These are phyloP conservation scores for Phialemonium atrogriseum DNA, from an alignment of 2,329 filamentous ascomycete species.

Conservation along the genomic window DNA sequence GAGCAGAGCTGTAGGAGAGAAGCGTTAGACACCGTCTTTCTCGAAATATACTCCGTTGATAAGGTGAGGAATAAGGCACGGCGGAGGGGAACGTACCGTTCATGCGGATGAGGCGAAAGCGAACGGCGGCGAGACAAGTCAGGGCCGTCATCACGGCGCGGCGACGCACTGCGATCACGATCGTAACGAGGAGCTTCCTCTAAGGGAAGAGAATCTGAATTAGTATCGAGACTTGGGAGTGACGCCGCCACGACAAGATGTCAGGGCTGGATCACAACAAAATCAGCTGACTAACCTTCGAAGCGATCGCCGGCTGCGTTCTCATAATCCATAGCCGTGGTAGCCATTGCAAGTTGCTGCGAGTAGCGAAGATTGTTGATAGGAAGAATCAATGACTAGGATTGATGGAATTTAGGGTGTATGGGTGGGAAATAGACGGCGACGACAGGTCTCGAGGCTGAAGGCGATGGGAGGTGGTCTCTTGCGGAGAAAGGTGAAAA, in stretches of 20 bases:
- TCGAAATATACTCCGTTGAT: slow-evolving; percentile 3
- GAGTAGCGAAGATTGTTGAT: slow-evolving; percentile 7
- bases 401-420: too few relatives aligned
- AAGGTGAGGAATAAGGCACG: too few relatives aligned
- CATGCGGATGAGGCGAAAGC: slow-evolving; percentile 47
- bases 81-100: slow-evolving; percentile 28
- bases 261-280: too few relatives aligned
- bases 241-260: too few relatives aligned
- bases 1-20: slow-evolving; percentile 17
- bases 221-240: background rate
- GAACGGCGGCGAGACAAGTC: slow-evolving; percentile 50
- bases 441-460: too few relatives aligned
- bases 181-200: slow-evolving; percentile 60
- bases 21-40: background rate
- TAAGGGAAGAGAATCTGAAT: slow-evolving; percentile 18
- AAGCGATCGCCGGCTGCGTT: slow-evolving; percentile 59
- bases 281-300: slow-evolving; percentile 54
- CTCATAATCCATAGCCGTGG: slow-evolving; percentile 63
- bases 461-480: too few relatives aligned
- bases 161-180: slow-evolving; percentile 58
- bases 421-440: too few relatives aligned
- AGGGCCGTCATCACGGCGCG: slow-evolving; percentile 55
- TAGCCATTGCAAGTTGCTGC: slow-evolving; percentile 40
- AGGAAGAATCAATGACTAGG: too few relatives aligned
- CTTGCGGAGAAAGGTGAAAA: too few relatives aligned